Base-by-base conservation (phyloP, 2,329 filamentous ascomycete species). In the Ophiostoma australiae region DNA sequence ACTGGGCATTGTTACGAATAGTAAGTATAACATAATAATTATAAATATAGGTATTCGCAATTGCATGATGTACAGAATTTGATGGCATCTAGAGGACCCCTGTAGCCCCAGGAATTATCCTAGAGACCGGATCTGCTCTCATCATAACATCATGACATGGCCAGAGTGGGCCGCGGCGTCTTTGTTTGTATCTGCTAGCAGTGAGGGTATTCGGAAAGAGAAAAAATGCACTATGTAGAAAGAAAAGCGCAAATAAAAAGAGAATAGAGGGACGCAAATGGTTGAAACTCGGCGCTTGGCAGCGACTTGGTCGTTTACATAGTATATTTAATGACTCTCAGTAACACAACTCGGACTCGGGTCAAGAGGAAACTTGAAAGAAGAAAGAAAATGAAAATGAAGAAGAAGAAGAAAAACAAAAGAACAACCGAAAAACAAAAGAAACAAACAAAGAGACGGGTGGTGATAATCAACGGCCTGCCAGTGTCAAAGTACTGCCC, bases 161-260 rank as follows among this genome's bases (percentile, higher is more conserved):
- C 20, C 52, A 31, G 13, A 58, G 52, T 58, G 52, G 52, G 5
- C n/a, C 52, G 7, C 48, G 15, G 2, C 11, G 52, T 58, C 52
- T 58, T 58, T 58, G 52, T 58, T 58, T 27, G 23, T 58, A 48
- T 48, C 20, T n/a, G n/a, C n/a, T n/a, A n/a, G n/a, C n/a, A 48
- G 44, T 48, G 17, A 48, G 44, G n/a, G n/a, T 48, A 48, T 48
- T 48, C 15, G n/a, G n/a, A 13, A 31, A 63, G n/a, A n/a, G n/a
- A n/a, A n/a, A n/a, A n/a, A n/a, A n/a, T n/a, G n/a, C n/a, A n/a
- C n/a, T n/a, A n/a, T n/a, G n/a, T 23, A 55, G 23, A 61, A 8
- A 61, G 55, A 15, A 61, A 61, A 31, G 4, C 3, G 8, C 8
- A 65, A n/a, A 39, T 6, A 35, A 37, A 37, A 37, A 23, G 20